phyloP scores from a whole-genome alignment of 2,329 filamentous ascomycete genomes.

The Fusarium sp. region DNA sequence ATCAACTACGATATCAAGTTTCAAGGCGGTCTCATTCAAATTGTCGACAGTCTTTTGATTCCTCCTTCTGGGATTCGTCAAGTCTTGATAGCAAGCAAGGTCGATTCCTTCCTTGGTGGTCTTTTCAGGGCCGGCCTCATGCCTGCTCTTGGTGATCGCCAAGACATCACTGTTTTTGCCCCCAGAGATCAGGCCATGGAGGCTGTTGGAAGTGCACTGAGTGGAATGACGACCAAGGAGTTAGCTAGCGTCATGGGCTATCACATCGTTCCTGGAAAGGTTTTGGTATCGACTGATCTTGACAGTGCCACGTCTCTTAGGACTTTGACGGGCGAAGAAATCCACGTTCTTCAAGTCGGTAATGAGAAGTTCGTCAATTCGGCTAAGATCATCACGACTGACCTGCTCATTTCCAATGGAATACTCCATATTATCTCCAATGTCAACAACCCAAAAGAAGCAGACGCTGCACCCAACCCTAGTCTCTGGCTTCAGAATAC shows the following conservation, averaged over 20 bases:
- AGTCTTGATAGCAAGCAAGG: conserved; percentile 63
- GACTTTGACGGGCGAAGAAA: conserved; percentile 54
- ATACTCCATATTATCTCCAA: conserved; percentile 70
- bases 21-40: conserved; percentile 64
- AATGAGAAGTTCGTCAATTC: conserved; percentile 65
- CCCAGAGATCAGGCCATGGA: conserved; percentile 72
- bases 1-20: conserved; percentile 61
- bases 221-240: conserved; percentile 60
- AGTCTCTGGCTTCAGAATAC: conserved; percentile 58
- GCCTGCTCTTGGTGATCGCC: conserved; percentile 58
- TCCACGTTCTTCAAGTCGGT: conserved; percentile 57
- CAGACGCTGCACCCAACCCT: conserved; percentile 55
- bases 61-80: conserved; percentile 63
- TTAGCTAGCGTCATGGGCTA: conserved; percentile 70
- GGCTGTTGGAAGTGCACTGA: conserved; percentile 65
- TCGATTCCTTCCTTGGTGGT: conserved; percentile 57
- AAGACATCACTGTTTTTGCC: conserved; percentile 72
- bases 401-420: conserved; percentile 69
- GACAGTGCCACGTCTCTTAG: conserved; percentile 49
- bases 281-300: conserved; percentile 64
- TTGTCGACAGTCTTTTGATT: conserved; percentile 65
- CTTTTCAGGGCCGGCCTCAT: conserved; percentile 53
- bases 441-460: conserved; percentile 61
- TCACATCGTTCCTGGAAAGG: conserved; percentile 70
- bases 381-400: conserved; percentile 65